Evolutionary conservation across 148 eudicot genomes (phyloP).

Genomic region (Diospyros lotus): DNA sequence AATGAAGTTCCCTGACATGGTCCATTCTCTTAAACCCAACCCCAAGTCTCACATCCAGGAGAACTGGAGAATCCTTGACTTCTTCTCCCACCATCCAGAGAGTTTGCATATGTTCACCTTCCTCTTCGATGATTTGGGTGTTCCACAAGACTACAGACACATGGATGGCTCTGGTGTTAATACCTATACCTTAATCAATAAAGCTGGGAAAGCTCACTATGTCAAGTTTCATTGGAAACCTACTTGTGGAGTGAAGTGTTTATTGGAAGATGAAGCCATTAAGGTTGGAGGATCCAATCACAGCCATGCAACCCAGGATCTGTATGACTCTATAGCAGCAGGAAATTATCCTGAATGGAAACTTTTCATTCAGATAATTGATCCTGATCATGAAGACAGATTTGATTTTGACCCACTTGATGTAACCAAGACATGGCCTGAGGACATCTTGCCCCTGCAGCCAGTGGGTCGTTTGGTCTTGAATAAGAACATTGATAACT

Average conservation of each 20-base stretch:
- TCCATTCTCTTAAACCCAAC: slow-evolving; percentile 89
- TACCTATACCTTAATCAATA: slow-evolving; percentile 71
- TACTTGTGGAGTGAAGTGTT: slow-evolving; percentile 80
- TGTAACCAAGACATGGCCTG: slow-evolving; percentile 92
- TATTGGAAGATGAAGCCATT: slow-evolving; percentile 76
- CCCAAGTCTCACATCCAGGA: slow-evolving; percentile 97
- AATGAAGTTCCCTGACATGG: slow-evolving; percentile 90
- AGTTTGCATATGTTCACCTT: slow-evolving; percentile 77
- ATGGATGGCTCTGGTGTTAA: slow-evolving; percentile 96
- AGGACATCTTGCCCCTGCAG: slow-evolving; percentile 79
- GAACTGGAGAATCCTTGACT: slow-evolving; percentile 85
- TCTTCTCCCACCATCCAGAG: slow-evolving; percentile 93
- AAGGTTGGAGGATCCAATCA: slow-evolving; percentile 89
- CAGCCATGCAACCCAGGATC: slow-evolving; percentile 95
- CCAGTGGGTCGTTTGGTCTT: slow-evolving; percentile 93
- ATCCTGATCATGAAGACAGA: slow-evolving; percentile 81
- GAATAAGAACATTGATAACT: slow-evolving; percentile 94
- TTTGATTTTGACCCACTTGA: slow-evolving; percentile 95
- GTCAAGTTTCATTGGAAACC: slow-evolving; percentile 98
- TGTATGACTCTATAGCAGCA: slow-evolving; percentile 84
- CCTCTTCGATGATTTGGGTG: slow-evolving; percentile 81
- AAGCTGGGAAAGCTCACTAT: slow-evolving; percentile 72
- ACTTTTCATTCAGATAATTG: slow-evolving; percentile 76
- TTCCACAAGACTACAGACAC: slow-evolving; percentile 83
- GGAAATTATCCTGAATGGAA: slow-evolving; percentile 97